Evolutionary conservation across 2,329 filamentous ascomycete genomes (phyloP).

Genomic region (Trichophyton simii): DNA sequence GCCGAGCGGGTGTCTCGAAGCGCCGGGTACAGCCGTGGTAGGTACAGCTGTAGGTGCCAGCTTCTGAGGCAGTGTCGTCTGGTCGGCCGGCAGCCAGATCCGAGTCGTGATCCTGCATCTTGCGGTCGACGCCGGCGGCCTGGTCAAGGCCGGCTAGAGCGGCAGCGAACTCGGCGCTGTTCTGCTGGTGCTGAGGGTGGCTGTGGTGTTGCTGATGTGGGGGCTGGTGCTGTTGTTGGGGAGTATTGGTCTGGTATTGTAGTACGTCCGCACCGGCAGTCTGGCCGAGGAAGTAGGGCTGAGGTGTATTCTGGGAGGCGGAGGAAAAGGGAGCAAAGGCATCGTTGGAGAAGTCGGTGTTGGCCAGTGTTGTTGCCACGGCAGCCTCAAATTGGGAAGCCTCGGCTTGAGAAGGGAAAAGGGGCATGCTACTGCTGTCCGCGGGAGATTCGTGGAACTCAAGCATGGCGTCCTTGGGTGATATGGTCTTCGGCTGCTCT

Average conservation of each 20-base stretch:
- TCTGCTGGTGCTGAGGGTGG: slow-evolving; percentile 9
- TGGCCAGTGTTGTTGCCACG: slow-evolving; percentile 6
- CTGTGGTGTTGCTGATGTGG: slow-evolving; percentile 9
- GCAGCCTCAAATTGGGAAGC: slow-evolving; percentile 17
- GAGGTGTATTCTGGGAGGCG: slow-evolving; percentile 17
- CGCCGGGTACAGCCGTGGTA: slow-evolving; percentile 81
- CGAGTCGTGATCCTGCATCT: slow-evolving; percentile 34
- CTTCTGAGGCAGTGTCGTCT: slow-evolving; percentile 54
- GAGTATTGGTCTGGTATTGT: slow-evolving; percentile 15
- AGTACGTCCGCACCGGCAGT: background rate
- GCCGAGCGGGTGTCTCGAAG: slow-evolving; percentile 72
- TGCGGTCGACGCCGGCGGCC: slow-evolving; percentile 29
- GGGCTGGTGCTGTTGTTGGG: slow-evolving; percentile 16
- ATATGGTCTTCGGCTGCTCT: slow-evolving; percentile 66
- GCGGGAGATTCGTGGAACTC: slow-evolving; percentile 64
- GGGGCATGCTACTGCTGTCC: slow-evolving; percentile 51
- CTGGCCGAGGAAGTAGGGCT: slow-evolving; percentile 10
- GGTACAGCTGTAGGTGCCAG: slow-evolving; percentile 89
- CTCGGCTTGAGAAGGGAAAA: slow-evolving; percentile 55
- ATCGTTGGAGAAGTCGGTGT: slow-evolving; percentile 28
- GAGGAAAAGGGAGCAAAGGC: background rate
- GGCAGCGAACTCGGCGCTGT: slow-evolving; percentile 14
- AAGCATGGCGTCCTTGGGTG: slow-evolving; percentile 79
- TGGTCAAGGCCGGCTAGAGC: slow-evolving; percentile 19
- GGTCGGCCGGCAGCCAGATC: slow-evolving; percentile 37